A percentile compares a stretch with the other conserved stretches of the same genome.
These are phyloP conservation scores for Podochytrium sp. DNA, from an alignment of 192 early-diverging fungal species.

Conservation along the genomic window DNA sequence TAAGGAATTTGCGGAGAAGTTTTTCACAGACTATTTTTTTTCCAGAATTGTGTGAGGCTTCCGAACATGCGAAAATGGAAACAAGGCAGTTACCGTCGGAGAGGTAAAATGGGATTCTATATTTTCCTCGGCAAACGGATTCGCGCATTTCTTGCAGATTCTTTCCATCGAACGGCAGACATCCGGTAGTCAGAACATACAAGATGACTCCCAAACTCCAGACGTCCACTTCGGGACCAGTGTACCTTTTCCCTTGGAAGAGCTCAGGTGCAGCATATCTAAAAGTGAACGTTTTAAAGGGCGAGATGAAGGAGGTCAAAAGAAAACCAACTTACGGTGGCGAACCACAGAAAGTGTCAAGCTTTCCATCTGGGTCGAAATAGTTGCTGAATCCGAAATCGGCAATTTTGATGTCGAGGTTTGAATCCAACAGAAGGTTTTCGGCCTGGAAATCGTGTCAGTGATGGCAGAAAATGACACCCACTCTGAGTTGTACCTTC, in stretches of 20 bases:
- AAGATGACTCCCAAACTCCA: constrained; percentile 98
- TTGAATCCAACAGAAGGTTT: constrained; percentile 63
- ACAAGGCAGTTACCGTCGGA: constrained; percentile 5
- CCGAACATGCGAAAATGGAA: background rate
- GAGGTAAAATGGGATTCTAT: constrained; percentile 66
- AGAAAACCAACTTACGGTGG: constrained; percentile 66
- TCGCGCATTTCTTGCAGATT: constrained; percentile 78
- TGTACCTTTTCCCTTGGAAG: constrained; percentile 75
- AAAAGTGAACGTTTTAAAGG: background rate
- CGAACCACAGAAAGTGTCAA: constrained; percentile 69
- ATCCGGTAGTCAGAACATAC: constrained; percentile 93
- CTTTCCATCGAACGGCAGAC: constrained; percentile 97
- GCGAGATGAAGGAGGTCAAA: no score
- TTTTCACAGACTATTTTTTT: constrained; percentile 56
- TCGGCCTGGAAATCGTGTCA: constrained; percentile 48
- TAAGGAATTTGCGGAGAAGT: constrained; percentile 60
- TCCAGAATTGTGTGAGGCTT: constrained; percentile 3
- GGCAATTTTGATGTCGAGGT: constrained; percentile 66
- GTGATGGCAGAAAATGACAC: background rate
- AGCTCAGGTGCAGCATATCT: constrained; percentile 80
- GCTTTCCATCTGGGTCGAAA: constrained; percentile 59
- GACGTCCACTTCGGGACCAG: constrained; percentile 96
- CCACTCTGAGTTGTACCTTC: constrained; percentile 45
- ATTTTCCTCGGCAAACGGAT: constrained; percentile 64
- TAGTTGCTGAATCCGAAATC: constrained; percentile 69